phyloP scores from a whole-genome alignment of 2,329 filamentous ascomycete genomes.

The Diaporthe eres region DNA sequence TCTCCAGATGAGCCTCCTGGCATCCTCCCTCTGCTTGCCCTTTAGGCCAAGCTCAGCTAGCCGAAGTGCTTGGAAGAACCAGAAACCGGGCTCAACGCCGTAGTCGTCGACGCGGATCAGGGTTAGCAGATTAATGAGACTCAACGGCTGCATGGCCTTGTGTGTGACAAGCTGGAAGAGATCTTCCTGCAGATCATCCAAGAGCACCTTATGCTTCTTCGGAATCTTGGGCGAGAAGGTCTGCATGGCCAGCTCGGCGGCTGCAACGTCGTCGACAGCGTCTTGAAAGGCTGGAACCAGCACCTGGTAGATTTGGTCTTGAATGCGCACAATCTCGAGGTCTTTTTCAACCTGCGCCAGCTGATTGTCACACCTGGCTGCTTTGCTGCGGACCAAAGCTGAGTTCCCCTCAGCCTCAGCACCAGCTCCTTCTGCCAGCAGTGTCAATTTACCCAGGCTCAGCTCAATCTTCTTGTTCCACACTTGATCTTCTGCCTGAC shows the following conservation, averaged over 20 bases:
- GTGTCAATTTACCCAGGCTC: constrained; percentile 86
- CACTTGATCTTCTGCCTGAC: constrained; percentile 80
- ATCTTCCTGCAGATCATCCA: constrained; percentile 78
- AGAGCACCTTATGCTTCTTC: constrained; percentile 75
- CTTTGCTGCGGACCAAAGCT: constrained; percentile 44
- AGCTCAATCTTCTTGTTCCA: constrained; percentile 97
- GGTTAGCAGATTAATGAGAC: constrained; percentile 83
- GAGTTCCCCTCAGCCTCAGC: constrained; percentile 44
- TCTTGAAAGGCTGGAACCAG: constrained; percentile 76
- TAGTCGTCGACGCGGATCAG: constrained; percentile 70
- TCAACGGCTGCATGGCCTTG: constrained; percentile 76
- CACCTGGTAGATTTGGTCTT: constrained; percentile 81
- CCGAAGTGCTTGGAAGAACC: constrained; percentile 83
- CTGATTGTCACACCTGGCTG: constrained; percentile 53
- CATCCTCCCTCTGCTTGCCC: constrained; percentile 70
- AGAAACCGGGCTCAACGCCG: constrained; percentile 70
- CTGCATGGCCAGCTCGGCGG: constrained; percentile 81
- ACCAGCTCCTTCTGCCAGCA: constrained; percentile 72
- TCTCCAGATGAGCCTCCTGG: constrained; percentile 82
- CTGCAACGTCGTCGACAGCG: constrained; percentile 85
- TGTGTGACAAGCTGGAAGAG: constrained; percentile 80
- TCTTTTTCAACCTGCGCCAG: constrained; percentile 72
- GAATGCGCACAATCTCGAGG: constrained; percentile 80
- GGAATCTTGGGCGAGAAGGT: constrained; percentile 71
- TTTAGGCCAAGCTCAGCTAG: constrained; percentile 69